phyloP scores from a whole-genome alignment of 2,329 filamentous ascomycete genomes.

The Aureobasidium sp. region DNA sequence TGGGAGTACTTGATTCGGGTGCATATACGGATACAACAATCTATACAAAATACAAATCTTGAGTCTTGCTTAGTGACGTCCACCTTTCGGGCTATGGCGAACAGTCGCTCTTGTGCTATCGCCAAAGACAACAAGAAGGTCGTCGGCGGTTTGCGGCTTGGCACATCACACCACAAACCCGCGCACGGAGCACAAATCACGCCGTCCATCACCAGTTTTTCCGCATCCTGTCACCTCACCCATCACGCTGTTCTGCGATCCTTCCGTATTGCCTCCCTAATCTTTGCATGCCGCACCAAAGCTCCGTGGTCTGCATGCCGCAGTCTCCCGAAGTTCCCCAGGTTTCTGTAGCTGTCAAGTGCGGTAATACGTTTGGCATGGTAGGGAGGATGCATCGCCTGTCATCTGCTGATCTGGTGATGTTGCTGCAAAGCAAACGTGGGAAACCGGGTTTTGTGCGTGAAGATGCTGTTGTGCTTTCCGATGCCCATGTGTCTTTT shows the following conservation, averaged over 20 bases:
- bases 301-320: not conserved
- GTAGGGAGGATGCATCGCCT: not conserved
- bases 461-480: not conserved
- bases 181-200: constrained; percentile 6
- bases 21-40: not conserved
- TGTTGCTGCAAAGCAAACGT: not conserved
- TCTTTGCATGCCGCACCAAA: not conserved
- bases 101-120: too few relatives aligned
- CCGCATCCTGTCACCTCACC: not conserved
- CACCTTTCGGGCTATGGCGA: too few relatives aligned
- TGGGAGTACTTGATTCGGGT: not conserved
- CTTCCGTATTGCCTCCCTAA: not conserved
- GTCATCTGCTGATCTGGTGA: constrained; percentile 13
- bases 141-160: constrained; percentile 1
- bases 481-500: too few relatives aligned
- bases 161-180: constrained; percentile 6
- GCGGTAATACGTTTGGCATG: not conserved
- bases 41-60: not conserved
- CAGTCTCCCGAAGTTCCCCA: not conserved
- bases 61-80: too few relatives aligned
- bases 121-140: not conserved
- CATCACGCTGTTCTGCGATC: not conserved
- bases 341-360: not conserved
- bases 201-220: constrained; percentile 3
- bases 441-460: not conserved